phyloP scores from a whole-genome alignment of 176 grass and related monocot species.

The Raddia distichophylla region DNA sequence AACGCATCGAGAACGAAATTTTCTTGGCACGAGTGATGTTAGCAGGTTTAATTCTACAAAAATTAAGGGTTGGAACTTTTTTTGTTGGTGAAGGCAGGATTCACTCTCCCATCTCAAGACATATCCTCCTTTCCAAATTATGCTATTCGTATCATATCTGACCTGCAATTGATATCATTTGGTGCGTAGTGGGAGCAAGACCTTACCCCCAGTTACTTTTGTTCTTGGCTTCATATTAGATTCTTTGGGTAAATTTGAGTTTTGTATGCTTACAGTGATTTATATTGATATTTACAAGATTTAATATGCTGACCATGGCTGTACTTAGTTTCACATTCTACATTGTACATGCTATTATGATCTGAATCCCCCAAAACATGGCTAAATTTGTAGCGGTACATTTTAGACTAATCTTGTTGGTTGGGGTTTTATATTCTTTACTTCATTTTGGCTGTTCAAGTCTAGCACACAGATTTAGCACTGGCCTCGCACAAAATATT shows the following conservation, averaged over 20 bases:
- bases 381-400: not conserved
- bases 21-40: too few species aligned
- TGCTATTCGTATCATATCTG: too few species aligned
- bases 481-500: not conserved
- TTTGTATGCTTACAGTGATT: not conserved
- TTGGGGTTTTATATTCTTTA: slow-evolving; percentile 16
- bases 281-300: slow-evolving; percentile 5
- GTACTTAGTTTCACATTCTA: not conserved
- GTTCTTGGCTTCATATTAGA: not conserved
- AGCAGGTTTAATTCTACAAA: too few species aligned
- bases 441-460: slow-evolving; percentile 15
- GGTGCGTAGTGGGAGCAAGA: not conserved
- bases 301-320: not conserved
- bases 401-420: not conserved
- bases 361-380: not conserved
- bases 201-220: not conserved
- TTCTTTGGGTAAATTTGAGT: not conserved
- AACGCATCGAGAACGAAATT: too few species aligned
- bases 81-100: too few species aligned
- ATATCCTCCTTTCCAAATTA: too few species aligned
- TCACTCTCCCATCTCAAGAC: too few species aligned
- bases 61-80: too few species aligned
- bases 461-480: slow-evolving; percentile 16
- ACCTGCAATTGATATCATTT: not conserved
- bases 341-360: not conserved